Conservation (phyloP, 495 filamentous ascomycete species). For the Amorphotheca resinae region DNA sequence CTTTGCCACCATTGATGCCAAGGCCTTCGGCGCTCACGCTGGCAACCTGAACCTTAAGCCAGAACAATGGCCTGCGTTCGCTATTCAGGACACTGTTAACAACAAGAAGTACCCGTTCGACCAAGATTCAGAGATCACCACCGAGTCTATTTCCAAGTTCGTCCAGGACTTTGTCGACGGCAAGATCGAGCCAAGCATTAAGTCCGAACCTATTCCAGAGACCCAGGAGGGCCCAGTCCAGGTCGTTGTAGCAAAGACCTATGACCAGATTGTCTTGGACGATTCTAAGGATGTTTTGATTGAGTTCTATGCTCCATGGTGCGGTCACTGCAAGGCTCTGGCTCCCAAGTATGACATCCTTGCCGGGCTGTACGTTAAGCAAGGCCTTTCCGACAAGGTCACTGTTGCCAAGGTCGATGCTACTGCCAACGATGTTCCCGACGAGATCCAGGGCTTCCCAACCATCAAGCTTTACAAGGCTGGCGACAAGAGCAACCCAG, state of each 20-base stretch:
- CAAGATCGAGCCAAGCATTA: conserved; percentile 89
- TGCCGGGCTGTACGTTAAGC: conserved; percentile 60
- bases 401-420: conserved; percentile 97
- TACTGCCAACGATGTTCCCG: conserved; percentile 90
- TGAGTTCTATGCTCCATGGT: conserved; percentile 99
- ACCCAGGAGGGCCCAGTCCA: conserved; percentile 81
- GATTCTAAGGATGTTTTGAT: conserved; percentile 93
- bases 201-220: conserved; percentile 96
- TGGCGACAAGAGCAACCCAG: conserved; percentile 68
- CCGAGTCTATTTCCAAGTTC: conserved; percentile 65
- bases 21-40: conserved; percentile 88
- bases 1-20: conserved; percentile 96
- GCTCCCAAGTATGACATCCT: conserved; percentile 90
- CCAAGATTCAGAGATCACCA: conserved; percentile 68
- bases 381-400: conserved; percentile 67
- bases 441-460: conserved; percentile 95
- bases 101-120: conserved; percentile 95
- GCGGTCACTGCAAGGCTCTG: conserved; percentile 95
- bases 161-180: conserved; percentile 79
- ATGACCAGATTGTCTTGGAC: conserved; percentile 84
- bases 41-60: conserved; percentile 95
- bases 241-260: conserved; percentile 87
- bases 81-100: conserved; percentile 91
- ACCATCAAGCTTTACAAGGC: conserved; percentile 98
- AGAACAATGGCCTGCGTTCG: conserved; percentile 91